phyloP scores from a whole-genome alignment of 306 rosid species.

The Mimosa bimucronata region DNA sequence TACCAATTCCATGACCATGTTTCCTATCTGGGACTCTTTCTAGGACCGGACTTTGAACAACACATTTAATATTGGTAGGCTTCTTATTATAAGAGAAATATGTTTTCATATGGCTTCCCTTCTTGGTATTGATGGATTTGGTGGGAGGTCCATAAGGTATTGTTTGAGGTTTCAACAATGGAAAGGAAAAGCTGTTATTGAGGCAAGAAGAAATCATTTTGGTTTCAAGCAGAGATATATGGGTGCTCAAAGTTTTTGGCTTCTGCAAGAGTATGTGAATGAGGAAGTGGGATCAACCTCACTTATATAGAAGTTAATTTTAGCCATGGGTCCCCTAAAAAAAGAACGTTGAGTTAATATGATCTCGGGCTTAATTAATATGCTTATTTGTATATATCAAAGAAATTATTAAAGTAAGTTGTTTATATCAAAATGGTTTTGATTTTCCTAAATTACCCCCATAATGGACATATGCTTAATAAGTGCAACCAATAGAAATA shows the following conservation, averaged over 20 bases:
- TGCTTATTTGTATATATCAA: too few relatives aligned
- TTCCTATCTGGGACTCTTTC: neutral
- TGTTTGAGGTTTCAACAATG: neutral
- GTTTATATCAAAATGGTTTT: too few relatives aligned
- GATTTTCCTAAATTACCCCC: too few relatives aligned
- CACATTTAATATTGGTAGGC: neutral
- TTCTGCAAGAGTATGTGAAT: neutral
- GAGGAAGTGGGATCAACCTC: neutral
- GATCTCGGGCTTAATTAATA: too few relatives aligned
- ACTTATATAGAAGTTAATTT: neutral
- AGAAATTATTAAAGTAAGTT: too few relatives aligned
- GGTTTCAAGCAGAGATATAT: neutral
- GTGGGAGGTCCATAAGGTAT: neutral
- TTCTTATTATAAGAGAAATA: neutral
- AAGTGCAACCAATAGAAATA: too few relatives aligned
- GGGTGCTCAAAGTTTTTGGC: neutral
- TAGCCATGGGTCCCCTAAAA: too few relatives aligned
- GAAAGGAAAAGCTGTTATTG: neutral
- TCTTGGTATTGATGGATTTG: neutral
- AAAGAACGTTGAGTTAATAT: too few relatives aligned
- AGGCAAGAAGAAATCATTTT: neutral
- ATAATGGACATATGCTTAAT: too few relatives aligned
- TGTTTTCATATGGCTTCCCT: neutral
- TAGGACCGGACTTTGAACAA: neutral
- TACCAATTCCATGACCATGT: neutral